Base-by-base conservation (phyloP, 208 protist species). In the Trypanosoma platydactyli region DNA sequence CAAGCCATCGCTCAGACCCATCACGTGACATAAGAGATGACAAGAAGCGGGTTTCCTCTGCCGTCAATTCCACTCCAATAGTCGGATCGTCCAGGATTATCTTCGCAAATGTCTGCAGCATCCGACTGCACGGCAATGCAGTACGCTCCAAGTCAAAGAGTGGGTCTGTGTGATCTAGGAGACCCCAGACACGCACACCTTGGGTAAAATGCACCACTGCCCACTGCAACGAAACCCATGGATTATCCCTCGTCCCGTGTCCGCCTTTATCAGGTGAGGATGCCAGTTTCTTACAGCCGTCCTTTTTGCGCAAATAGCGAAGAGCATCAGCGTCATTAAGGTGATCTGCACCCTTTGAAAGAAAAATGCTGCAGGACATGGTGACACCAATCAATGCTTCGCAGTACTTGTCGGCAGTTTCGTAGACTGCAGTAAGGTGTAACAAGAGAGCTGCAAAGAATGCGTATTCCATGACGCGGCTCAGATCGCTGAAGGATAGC, bases 331-430 rank as follows among this genome's bases (percentile, higher is more conserved):
- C 20, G 29, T 57, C 0, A 29, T 62, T 15, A 25, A 56, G 45
- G 67, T 22, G 7, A 62, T 69, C 5, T 33, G 64, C 59, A 24
- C 59, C 33, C 54, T 81, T 79, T 7, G 89, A 87, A 35, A 94
- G 66, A 60, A 91, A 87, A 22, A 91, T 73, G 44, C 61, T 88
- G 30, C 55, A 64, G 1, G 89, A 94, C 44, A 94, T 67, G 41
- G 64, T 68, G 5, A 83, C 52, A 27, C 75, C 67, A 30, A 94
- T 45, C 7, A 94, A 75, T 1, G 60, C 41, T 73, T 92, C 89
- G 22, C 87, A 75, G 42, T 90, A 84, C 29, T 83, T 72, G n/a
- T 89, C 86, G 4, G 74, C 72, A 6, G 87, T 71, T 27, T 76
- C 80, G 55, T 79, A 89, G 11, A 89, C 56, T 7, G 70, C 83